Percentiles rank a stretch among this genome's conserved stretches.
Conservation (phyloP, 73 alveolate genomes). For the Paramecium octaurelia region DNA sequence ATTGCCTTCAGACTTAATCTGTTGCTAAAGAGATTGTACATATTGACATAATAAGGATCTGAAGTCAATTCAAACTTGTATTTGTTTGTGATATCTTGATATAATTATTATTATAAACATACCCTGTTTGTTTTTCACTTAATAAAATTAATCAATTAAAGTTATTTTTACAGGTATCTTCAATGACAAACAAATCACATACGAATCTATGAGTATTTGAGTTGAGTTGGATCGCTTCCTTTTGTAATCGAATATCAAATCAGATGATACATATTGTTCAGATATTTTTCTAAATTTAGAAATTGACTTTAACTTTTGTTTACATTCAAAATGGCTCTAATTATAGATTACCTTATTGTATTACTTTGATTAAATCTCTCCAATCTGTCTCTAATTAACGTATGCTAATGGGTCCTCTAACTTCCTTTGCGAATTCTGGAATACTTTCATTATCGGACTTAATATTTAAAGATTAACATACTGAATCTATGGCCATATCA, state of each 20-base stretch:
- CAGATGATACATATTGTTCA: conserved; percentile 1
- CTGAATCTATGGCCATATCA: neutral
- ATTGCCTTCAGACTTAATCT: neutral
- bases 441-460: conserved; percentile 34
- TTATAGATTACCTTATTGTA: neutral
- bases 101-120: neutral
- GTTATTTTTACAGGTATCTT: conserved; percentile 28
- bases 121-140: neutral
- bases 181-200: neutral
- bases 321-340: neutral
- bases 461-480: neutral
- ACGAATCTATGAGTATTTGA: neutral
- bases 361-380: neutral
- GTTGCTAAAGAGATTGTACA: neutral
- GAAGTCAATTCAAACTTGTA: neutral
- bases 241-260: neutral
- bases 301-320: neutral
- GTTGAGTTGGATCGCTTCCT: neutral
- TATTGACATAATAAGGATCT: neutral
- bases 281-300: neutral
- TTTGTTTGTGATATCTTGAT: neutral
- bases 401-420: neutral
- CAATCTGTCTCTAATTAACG: neutral
- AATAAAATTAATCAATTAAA: neutral
- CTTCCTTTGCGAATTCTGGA: neutral